phyloP scores from a whole-genome alignment of 1,284 basidiomycete species.

The Cutaneotrichosporon cyanovorans region DNA sequence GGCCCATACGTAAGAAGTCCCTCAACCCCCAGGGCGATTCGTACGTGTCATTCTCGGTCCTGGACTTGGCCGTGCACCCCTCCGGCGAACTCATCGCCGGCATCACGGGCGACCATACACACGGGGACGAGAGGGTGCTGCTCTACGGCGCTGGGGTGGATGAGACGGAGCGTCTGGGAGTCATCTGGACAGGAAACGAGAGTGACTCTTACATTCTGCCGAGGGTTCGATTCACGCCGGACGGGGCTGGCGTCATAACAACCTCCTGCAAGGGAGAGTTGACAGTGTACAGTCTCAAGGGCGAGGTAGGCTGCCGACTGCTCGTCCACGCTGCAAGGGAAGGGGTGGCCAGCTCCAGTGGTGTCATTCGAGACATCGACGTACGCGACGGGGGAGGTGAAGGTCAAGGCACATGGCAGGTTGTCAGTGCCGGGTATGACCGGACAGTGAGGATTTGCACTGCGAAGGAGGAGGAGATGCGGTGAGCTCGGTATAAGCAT shows the following conservation, averaged over 20 bases:
- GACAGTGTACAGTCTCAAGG: slow-evolving; percentile 31
- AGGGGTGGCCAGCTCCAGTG: slow-evolving; percentile 26
- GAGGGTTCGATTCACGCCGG: slow-evolving; percentile 43
- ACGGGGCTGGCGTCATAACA: slow-evolving; percentile 37
- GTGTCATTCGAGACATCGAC: slow-evolving; percentile 34
- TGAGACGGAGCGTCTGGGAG: slow-evolving; percentile 33
- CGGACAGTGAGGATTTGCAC: slow-evolving; percentile 24
- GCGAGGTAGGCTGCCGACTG: slow-evolving; percentile 31
- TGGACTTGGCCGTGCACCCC: slow-evolving; percentile 50
- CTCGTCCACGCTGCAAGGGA: slow-evolving; percentile 32
- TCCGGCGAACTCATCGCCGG: slow-evolving; percentile 39
- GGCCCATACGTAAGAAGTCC: slow-evolving; percentile 25
- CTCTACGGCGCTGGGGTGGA: slow-evolving; percentile 25
- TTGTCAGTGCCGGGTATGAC: slow-evolving; percentile 44
- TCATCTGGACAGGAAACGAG: slow-evolving; percentile 39
- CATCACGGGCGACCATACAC: slow-evolving; percentile 44
- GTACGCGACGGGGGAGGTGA: slow-evolving; percentile 6
- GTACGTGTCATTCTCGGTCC: slow-evolving; percentile 54
- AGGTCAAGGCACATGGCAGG: slow-evolving; percentile 23
- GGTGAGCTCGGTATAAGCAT: no score
- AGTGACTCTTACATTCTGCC: slow-evolving; percentile 43
- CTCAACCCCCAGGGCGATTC: slow-evolving; percentile 44
- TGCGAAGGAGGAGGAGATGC: no score
- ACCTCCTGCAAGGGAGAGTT: slow-evolving; percentile 39
- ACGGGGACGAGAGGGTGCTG: slow-evolving; percentile 27